These are phyloP conservation scores for Penicillium sp. DNA, from an alignment of 2,329 filamentous ascomycete species.

Conservation along the genomic window DNA sequence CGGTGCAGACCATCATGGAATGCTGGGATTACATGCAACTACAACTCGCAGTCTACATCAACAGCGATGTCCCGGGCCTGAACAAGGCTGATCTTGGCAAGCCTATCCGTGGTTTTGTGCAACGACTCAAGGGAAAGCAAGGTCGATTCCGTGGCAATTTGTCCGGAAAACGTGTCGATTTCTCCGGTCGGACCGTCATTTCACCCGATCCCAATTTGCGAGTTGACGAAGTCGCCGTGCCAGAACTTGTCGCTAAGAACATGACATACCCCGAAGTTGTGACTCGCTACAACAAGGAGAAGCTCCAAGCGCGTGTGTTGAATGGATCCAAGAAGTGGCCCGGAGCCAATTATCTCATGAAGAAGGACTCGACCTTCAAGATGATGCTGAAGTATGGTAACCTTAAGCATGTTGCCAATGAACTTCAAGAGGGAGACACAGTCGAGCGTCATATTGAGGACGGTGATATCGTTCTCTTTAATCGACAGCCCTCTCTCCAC, in stretches of 20 bases:
- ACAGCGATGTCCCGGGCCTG: constrained; percentile 92
- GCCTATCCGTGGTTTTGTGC: constrained; percentile 88
- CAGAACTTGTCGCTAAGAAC: constrained; percentile 89
- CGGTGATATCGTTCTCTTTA: constrained; percentile 94
- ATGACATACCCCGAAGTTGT: constrained; percentile 93
- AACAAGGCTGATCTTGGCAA: constrained; percentile 85
- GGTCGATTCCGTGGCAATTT: constrained; percentile 95
- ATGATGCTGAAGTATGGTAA: constrained; percentile 76
- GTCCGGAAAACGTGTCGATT: constrained; percentile 97
- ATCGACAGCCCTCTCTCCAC: constrained; percentile 94
- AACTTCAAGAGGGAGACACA: constrained; percentile 78
- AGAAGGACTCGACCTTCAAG: constrained; percentile 70
- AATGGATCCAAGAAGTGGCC: constrained; percentile 81
- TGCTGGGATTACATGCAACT: constrained; percentile 97
- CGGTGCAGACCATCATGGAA: constrained; percentile 89
- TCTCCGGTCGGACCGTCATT: constrained; percentile 96
- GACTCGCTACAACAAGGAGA: constrained; percentile 80
- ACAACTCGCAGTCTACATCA: constrained; percentile 96
- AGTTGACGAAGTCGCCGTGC: constrained; percentile 92
- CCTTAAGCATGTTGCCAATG: constrained; percentile 68
- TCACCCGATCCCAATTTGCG: constrained; percentile 93
- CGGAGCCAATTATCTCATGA: constrained; percentile 80
- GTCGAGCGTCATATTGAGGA: constrained; percentile 96
- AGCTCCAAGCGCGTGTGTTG: constrained; percentile 71
- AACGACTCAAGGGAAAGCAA: constrained; percentile 94